Conservation (phyloP, 2,329 filamentous ascomycete species). For the Pseudonectria foliicola region DNA sequence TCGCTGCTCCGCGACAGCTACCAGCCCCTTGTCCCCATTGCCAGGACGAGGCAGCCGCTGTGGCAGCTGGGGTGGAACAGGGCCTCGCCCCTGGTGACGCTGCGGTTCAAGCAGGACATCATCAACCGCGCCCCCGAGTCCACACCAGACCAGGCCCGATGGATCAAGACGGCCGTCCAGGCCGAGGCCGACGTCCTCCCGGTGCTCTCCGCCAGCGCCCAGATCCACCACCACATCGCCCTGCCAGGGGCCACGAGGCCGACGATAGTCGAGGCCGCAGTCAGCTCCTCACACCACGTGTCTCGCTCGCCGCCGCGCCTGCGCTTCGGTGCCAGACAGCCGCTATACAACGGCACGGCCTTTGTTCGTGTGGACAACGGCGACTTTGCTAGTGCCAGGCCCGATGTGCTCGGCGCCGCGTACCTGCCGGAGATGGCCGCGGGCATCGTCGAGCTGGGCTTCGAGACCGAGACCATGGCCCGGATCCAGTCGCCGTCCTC, state of each 20-base stretch:
- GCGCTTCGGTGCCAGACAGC: constrained; percentile 27
- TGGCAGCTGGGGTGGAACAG: constrained; percentile 31
- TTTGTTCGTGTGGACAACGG: constrained; percentile 37
- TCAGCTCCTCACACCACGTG: constrained; percentile 18
- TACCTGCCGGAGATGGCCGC: constrained; percentile 25
- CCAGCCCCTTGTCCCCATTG: constrained; percentile 30
- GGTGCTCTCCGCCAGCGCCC: constrained; percentile 28
- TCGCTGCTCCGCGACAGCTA: constrained; percentile 30
- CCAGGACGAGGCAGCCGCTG: constrained; percentile 28
- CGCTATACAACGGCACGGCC: constrained; percentile 26
- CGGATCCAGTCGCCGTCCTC: constrained; percentile 5
- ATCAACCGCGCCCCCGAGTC: constrained; percentile 13
- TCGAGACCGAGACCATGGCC: constrained; percentile 22
- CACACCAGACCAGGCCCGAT: constrained; percentile 11
- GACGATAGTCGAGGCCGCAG: constrained; percentile 30
- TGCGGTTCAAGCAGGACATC: constrained; percentile 35
- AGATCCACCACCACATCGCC: constrained; percentile 28
- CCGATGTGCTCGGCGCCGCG: constrained; percentile 22
- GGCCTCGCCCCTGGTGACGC: constrained; percentile 30
- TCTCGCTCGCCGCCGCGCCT: constrained; percentile 19
- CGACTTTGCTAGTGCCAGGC: constrained; percentile 26
- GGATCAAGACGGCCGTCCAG: constrained; percentile 19
- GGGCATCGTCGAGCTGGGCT: constrained; percentile 36
- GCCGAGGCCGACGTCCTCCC: constrained; percentile 30
- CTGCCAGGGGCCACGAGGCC: constrained; percentile 23